These are phyloP conservation scores for Wallacemonas sp. DNA, from an alignment of 208 protist species.

Conservation along the genomic window DNA sequence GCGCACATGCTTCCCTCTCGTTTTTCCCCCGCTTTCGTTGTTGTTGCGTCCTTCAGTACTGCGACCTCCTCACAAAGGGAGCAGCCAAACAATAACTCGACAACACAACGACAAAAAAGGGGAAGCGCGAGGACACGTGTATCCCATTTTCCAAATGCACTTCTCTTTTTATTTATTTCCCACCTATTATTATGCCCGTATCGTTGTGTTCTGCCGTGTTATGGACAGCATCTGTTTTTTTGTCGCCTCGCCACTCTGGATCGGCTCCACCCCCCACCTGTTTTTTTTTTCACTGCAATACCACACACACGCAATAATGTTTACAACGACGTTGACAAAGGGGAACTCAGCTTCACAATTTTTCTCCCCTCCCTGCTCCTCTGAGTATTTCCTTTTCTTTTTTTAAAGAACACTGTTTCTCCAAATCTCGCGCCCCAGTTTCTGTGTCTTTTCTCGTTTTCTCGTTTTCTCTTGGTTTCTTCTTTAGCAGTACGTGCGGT, in stretches of 20 bases:
- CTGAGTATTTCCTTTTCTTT: conserved; percentile 8
- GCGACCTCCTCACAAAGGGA: not conserved
- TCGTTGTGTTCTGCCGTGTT: not conserved
- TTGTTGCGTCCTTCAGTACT: not conserved
- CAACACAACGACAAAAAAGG: not conserved
- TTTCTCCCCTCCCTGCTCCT: no score
- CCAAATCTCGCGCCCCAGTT: not conserved
- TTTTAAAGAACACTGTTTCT: not conserved
- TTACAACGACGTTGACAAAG: not conserved
- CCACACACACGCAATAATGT: not conserved
- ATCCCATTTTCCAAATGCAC: conserved; percentile 7
- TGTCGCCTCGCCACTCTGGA: no score
- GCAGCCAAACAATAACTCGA: not conserved
- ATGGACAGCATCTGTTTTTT: not conserved
- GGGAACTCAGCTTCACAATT: no score
- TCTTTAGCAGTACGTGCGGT: no score
- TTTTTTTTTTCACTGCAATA: not conserved
- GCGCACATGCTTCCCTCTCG: not conserved
- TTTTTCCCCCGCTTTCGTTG: not conserved
- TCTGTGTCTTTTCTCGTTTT: not conserved
- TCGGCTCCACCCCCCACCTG: not conserved
- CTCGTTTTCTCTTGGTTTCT: not conserved
- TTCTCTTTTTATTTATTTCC: conserved; percentile 6
- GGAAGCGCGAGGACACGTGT: not conserved
- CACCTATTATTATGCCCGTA: not conserved